A percentile compares a stretch with the other conserved stretches of the same genome.
Evolutionary conservation across 2,329 filamentous ascomycete genomes (phyloP).

Genomic region (Ceratocystis cubensis): DNA sequence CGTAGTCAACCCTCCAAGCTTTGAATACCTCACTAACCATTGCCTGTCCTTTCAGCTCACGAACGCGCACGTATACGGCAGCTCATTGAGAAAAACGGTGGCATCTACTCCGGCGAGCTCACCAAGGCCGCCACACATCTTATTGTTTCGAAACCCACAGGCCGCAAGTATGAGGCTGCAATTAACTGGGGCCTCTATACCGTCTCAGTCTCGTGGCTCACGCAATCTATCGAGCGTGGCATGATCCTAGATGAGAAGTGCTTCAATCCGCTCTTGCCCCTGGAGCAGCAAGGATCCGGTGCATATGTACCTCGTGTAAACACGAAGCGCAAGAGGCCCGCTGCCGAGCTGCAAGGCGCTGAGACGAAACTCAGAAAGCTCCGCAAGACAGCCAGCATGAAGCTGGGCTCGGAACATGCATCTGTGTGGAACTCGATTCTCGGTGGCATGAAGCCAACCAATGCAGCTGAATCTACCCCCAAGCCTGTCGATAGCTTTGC

Average conservation of each 20-base stretch:
- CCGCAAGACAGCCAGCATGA: slow-evolving; percentile 74
- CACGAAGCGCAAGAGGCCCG: slow-evolving; percentile 13
- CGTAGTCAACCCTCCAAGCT: background rate
- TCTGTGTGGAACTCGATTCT: slow-evolving; percentile 87
- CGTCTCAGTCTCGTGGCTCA: slow-evolving; percentile 74
- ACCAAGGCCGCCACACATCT: slow-evolving; percentile 79
- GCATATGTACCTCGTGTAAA: slow-evolving; percentile 33
- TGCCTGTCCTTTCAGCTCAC: slow-evolving; percentile 33
- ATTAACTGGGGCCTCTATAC: slow-evolving; percentile 67
- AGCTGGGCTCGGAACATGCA: slow-evolving; percentile 65
- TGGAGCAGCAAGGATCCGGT: slow-evolving; percentile 59
- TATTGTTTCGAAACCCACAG: slow-evolving; percentile 63
- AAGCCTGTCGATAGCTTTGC: slow-evolving; percentile 12
- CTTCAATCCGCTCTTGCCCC: slow-evolving; percentile 63
- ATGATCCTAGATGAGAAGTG: slow-evolving; percentile 83
- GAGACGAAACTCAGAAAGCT: slow-evolving; percentile 64
- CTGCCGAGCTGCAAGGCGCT: slow-evolving; percentile 25
- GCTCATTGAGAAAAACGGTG: slow-evolving; percentile 57
- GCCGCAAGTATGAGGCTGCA: slow-evolving; percentile 86
- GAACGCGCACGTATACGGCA: slow-evolving; percentile 60
- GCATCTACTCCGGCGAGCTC: slow-evolving; percentile 75
- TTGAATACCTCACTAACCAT: background rate
- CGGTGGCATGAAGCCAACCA: slow-evolving; percentile 28
- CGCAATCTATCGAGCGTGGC: slow-evolving; percentile 67
- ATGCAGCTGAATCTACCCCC: background rate